Conservation (phyloP, 2,329 filamentous ascomycete genomes). For the Verticillium isaacii region DNA sequence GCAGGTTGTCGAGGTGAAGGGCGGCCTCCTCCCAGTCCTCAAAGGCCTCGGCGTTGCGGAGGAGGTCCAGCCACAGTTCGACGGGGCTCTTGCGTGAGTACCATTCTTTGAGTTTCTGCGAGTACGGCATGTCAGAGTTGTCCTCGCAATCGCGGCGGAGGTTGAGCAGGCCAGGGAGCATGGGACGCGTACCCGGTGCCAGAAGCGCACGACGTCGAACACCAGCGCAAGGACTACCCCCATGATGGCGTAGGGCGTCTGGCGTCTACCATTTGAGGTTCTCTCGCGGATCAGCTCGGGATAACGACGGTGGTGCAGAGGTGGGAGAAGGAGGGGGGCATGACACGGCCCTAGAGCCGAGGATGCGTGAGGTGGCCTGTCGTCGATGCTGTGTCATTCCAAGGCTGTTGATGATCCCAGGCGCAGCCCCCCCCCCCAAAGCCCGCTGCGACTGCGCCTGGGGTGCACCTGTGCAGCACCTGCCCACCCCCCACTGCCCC, state of each 20-base stretch:
- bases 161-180: neutral
- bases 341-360: neutral
- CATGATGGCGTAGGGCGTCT: constrained; percentile 22
- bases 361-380: neutral
- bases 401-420: neutral
- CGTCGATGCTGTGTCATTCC: neutral
- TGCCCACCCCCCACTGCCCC: neutral
- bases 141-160: neutral
- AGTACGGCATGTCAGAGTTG: neutral
- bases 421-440: too few species aligned
- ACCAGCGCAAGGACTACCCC: constrained; percentile 45
- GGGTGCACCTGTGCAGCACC: too few species aligned
- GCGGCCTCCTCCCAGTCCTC: constrained; percentile 88
- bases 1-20: constrained; percentile 72
- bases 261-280: neutral
- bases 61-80: constrained; percentile 59
- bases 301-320: neutral
- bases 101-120: constrained; percentile 64
- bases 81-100: constrained; percentile 60
- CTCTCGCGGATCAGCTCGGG: neutral
- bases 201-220: constrained; percentile 57
- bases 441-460: neutral
- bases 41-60: constrained; percentile 64
- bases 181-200: constrained; percentile 47
- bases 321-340: neutral